Conservation (phyloP, 345 rosid genomes). For the Reutealis trisperma region DNA sequence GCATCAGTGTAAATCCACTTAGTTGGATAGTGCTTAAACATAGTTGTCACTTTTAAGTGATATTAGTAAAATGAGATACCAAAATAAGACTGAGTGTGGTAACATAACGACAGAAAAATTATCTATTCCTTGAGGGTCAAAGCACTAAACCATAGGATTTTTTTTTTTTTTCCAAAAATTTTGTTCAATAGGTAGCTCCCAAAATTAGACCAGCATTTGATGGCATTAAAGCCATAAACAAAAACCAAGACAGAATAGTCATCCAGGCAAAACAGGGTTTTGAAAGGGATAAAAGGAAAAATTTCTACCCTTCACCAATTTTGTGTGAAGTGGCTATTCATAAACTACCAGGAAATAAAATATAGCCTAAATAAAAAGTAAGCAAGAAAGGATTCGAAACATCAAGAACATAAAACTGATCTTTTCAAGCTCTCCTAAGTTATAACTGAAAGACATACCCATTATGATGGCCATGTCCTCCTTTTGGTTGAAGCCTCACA, state of each 20-base stretch:
- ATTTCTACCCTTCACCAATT: not conserved
- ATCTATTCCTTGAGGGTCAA: not conserved
- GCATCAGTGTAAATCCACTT: not conserved
- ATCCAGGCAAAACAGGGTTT: not conserved
- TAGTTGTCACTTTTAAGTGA: not conserved
- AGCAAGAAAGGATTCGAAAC: not conserved
- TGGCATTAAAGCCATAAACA: not conserved
- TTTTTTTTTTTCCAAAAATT: too few relatives aligned
- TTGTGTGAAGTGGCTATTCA: not conserved
- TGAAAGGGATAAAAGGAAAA: not conserved
- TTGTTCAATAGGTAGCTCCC: too few relatives aligned
- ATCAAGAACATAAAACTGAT: not conserved
- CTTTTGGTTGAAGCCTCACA: conserved; percentile 79
- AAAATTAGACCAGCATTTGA: not conserved
- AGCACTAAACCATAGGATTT: not conserved
- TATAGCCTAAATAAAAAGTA: not conserved
- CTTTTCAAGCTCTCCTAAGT: not conserved
- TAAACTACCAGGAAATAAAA: not conserved
- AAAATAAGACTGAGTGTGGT: not conserved
- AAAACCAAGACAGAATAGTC: not conserved
- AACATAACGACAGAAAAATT: not conserved
- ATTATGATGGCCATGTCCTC: conserved; percentile 85
- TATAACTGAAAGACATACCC: conserved; percentile 51
- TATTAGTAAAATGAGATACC: not conserved
- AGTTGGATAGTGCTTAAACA: not conserved